Evolutionary conservation across 2,329 filamentous ascomycete genomes (phyloP), one percentile per base, ranked within the genome.

Genomic region (Pezizomycotina sp.): DNA sequence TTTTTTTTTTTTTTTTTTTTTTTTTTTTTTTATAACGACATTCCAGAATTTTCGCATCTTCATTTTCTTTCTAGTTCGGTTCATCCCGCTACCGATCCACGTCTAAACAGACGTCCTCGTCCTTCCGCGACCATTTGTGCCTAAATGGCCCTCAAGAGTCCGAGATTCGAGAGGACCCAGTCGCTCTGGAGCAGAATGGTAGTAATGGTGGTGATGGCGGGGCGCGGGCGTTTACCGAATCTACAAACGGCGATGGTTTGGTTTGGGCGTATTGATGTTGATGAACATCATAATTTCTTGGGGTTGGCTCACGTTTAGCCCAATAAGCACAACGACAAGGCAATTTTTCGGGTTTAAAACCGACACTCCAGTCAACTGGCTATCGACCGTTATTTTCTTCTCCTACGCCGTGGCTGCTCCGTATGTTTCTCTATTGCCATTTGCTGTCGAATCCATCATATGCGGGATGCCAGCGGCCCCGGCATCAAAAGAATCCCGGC

Each of bases 261-360:
- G 89, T 1, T 62, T 98, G 33, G 60, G 69, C 14, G 80, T 92
- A 58, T 60, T 95, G 53, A 77, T 83, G 5, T 59, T 95, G 51
- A 63, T 95, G 59, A 98, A 95, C 55, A 76, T 93, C 37, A 71
- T 95, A 43, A 77, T 92, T 26, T 91, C 80, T 53, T 95, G 86
- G 86, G 82, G 91, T 69, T 95, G 86, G 86, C 69, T 95, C 50
- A 89, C 83, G 5, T 93, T 83, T 57, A 77, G 84, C 2, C 77
- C 86, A 25, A 74, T 92, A 20, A 81, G 81, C 2, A 69, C 69
- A 21, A 71, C 75, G 14, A 68, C 81, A 1, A 72, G 83, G 0
- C 50, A 64, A 15, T 92, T 83, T 61, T 95, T 91, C 54, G 49
- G 61, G 33, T 79, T 84, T 8, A 9, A 28, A 4, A 67, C 66